phyloP scores from a whole-genome alignment of 257 asterid species.

The Thymus mandschuricus region DNA sequence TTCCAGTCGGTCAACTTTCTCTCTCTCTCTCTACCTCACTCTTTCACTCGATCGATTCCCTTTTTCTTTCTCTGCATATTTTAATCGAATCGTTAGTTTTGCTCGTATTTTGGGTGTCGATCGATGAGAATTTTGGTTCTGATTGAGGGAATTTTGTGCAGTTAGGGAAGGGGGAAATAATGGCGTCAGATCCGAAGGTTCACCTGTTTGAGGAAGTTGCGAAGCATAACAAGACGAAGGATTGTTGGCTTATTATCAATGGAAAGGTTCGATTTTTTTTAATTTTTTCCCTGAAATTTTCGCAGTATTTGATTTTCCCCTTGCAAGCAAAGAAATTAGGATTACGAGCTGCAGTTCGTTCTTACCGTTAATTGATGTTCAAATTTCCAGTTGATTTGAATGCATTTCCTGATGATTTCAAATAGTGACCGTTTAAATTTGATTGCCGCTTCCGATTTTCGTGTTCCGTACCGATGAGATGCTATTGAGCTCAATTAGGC shows the following conservation, averaged over 20 bases:
- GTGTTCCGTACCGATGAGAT: neutral
- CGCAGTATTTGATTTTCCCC: neutral
- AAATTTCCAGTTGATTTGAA: neutral
- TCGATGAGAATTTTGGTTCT: constrained; percentile 5
- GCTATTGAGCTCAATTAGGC: constrained; percentile 14
- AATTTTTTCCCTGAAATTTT: neutral
- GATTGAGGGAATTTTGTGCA: constrained; percentile 24
- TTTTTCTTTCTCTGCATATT: neutral
- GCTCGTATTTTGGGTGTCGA: neutral
- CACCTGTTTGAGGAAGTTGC: constrained; percentile 69
- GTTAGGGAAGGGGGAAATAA: constrained; percentile 30
- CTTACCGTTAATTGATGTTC: neutral
- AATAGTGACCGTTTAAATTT: neutral
- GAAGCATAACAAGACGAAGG: constrained; percentile 76
- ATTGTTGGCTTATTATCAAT: constrained; percentile 81
- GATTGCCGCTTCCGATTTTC: neutral
- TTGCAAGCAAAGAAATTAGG: neutral
- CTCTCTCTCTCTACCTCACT: constrained; percentile 25
- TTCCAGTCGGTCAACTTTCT: neutral
- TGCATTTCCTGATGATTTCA: neutral
- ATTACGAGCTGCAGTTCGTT: neutral
- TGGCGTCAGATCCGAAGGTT: constrained; percentile 68
- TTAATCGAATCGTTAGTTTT: constrained; percentile 4
- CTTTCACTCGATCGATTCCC: neutral
- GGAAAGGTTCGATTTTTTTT: constrained; percentile 69